Evolutionary conservation across 768 basidiomycete species (phyloP), one percentile per base, ranked within the genome.

Genomic region (Trametes villosa): DNA sequence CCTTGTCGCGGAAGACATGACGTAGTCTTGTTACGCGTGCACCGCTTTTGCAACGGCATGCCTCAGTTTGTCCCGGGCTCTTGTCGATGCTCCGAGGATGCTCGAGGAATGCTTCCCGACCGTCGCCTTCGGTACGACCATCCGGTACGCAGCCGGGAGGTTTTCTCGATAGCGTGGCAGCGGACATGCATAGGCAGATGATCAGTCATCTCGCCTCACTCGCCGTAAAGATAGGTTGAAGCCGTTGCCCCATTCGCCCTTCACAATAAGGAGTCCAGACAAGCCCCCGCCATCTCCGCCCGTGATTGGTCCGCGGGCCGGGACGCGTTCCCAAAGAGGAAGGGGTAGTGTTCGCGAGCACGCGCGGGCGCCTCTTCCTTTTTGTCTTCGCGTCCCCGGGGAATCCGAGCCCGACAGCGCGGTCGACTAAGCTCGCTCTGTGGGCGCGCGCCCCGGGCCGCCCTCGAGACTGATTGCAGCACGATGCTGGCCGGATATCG

Each of bases 261-360:
- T 61, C 53, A 61, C 60, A 61, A 61, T 61, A 61, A 56, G 48
- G 42, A 38, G 47, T 41, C 58, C 34, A 31, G 30, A 18, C 45
- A 20, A 18, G 53, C 22, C 31, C 22, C 22, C 31, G 36, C 7
- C 30, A n/a, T 26, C 38, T 15, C 18, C 29, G 13, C 27, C 36
- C 33, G 2, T 40, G 45, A 41, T 42, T 40, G 52, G 36, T 27
- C 24, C 47, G n/a, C 22, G 38, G 31, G 34, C 47, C 41, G 26
- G 29, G 41, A 20, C 11, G 53, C 26, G 26, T 55, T 49, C 53
- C 60, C 22, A 8, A 55, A 55, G 24, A 34, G 60, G 60, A 33
- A 61, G 47, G 53, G 26, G 53, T 55, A 61, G 60, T 61, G 60
- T 61, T 61, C 60, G 47, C 46, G 31, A 38, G n/a, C 27, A 13